These are phyloP conservation scores for Solanum neorickii DNA, from an alignment of 257 asterid genomes.

Conservation along the genomic window DNA sequence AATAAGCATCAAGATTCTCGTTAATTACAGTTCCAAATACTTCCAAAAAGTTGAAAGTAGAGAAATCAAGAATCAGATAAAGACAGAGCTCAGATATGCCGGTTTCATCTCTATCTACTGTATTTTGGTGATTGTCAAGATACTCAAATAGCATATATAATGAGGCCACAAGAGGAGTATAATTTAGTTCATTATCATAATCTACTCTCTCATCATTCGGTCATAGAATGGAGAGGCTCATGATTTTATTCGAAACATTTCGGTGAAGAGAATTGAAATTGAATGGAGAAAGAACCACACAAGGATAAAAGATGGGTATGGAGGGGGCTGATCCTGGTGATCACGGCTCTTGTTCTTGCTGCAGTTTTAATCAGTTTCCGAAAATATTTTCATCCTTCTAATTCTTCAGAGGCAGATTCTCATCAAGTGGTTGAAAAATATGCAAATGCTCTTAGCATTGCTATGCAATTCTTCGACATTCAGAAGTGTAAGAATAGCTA, in stretches of 20 bases:
- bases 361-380: conserved; percentile 33
- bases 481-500: conserved; percentile 33
- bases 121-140: background rate
- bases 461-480: conserved; percentile 49
- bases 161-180: background rate
- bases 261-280: background rate
- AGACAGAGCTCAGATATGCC: background rate
- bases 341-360: conserved; percentile 19
- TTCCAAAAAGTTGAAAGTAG: background rate
- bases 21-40: background rate
- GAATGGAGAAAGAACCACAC: conserved; percentile 16
- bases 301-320: conserved; percentile 13
- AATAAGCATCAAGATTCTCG: background rate
- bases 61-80: background rate
- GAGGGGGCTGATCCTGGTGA: conserved; percentile 18
- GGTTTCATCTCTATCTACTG: background rate
- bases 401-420: background rate
- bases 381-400: conserved; percentile 3
- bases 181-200: background rate
- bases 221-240: background rate
- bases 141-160: background rate
- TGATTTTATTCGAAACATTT: background rate
- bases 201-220: background rate
- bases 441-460: conserved; percentile 32
- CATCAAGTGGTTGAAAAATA: conserved; percentile 14